These are phyloP conservation scores for Xylaria cubensis DNA, from an alignment of 495 filamentous ascomycete species.

Conservation along the genomic window DNA sequence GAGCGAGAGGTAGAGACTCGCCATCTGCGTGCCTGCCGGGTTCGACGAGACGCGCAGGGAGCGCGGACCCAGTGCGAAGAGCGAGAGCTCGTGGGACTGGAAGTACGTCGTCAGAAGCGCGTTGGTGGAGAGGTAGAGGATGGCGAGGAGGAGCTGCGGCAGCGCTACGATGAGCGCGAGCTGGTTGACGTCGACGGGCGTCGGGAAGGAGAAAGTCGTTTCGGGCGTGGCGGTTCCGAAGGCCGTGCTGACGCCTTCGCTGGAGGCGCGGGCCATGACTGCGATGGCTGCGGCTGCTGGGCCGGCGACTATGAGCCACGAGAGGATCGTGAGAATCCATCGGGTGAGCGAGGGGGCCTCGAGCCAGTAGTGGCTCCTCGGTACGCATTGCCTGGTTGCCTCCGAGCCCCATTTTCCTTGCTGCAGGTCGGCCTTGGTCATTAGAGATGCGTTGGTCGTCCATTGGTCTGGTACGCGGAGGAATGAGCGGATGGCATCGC, in stretches of 20 bases:
- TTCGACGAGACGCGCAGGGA: conserved; percentile 47
- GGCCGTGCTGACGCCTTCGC: conserved; percentile 32
- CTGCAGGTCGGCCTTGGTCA: conserved; percentile 50
- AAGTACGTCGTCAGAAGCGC: conserved; percentile 47
- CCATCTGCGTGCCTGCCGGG: conserved; percentile 43
- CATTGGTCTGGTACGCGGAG: conserved; percentile 44
- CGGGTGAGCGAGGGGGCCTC: conserved; percentile 44
- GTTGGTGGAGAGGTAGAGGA: conserved; percentile 51
- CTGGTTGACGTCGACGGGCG: conserved; percentile 30
- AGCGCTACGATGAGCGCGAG: conserved; percentile 42
- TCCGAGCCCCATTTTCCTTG: conserved; percentile 46
- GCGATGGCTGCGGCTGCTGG: conserved; percentile 44
- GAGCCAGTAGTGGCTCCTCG: conserved; percentile 50
- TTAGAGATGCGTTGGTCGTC: conserved; percentile 44
- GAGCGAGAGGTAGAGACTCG: conserved; percentile 50
- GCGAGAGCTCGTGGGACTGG: conserved; percentile 52
- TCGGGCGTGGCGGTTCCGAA: conserved; percentile 42
- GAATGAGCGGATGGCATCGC: conserved; percentile 56
- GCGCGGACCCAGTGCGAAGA: conserved; percentile 41
- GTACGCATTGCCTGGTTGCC: conserved; percentile 47
- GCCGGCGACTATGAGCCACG: conserved; percentile 39
- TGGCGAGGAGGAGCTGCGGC: conserved; percentile 49
- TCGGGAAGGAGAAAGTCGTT: conserved; percentile 34
- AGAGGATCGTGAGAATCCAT: conserved; percentile 40
- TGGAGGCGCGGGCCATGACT: conserved; percentile 30